Base-by-base conservation (phyloP, 139 green algal species). In the Yamagishiella unicocca region DNA sequence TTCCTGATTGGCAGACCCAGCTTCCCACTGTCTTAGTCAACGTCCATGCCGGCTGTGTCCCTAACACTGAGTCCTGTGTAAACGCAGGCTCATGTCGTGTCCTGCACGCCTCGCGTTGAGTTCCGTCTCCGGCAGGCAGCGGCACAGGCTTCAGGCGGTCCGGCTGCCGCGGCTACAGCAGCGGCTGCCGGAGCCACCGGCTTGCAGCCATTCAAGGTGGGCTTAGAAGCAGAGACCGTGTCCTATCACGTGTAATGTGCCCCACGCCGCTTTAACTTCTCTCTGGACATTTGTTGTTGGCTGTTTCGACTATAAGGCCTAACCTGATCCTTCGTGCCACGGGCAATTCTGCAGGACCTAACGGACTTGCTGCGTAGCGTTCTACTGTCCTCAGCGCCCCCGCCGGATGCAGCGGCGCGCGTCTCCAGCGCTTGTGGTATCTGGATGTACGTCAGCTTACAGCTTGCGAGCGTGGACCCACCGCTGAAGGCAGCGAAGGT, bases 301-400 rank as follows among this genome's bases (percentile, higher is more conserved):
- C 8, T 35, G n/a, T n/a, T n/a, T n/a, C n/a, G n/a, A n/a, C n/a
- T n/a, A n/a, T n/a, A n/a, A n/a, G n/a, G n/a, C n/a, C n/a, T n/a
- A n/a, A 68, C 21, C 22, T n/a, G 21, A 12, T 24, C 21, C 25
- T 68, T 68, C 22, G 61, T 73, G 12, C 7, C 8, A 42, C 21
- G n/a, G 8, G 8, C 64, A n/a, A n/a, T n/a, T 8, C 4, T 37
- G 4, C 80, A 86, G 80, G 80, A 86, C 31, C 31, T 86, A 33
- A 78, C 80, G 9, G 80, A 86, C 19, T 43, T 86, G n/a, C 80
- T 86, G 4, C 80, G 80, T 31, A 78, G 62, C 45, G 43, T 86
- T 29, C 80, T 86, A 43, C 10, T 53, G 21, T 29, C 43, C 21
- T 78, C 80, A 0, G 29, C 12, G 1, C 31, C 64, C 0, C 80